phyloP scores from a whole-genome alignment of 441 rosid species.

The California macrophylla region DNA sequence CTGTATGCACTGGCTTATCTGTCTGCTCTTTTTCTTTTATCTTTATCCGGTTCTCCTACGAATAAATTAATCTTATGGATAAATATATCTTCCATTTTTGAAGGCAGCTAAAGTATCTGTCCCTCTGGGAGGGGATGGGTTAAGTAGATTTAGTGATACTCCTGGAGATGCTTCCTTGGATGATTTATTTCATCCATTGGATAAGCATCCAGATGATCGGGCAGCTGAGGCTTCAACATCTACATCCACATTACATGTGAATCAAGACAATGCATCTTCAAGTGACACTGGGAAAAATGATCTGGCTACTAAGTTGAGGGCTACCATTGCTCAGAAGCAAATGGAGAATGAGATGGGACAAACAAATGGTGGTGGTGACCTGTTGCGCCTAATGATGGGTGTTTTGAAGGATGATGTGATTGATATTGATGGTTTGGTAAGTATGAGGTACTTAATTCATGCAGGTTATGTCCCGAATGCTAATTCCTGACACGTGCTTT shows the following conservation, averaged over 20 bases:
- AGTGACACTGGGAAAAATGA: constrained; percentile 75
- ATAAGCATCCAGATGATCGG: constrained; percentile 41
- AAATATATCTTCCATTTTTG: neutral
- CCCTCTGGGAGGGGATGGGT: constrained; percentile 54
- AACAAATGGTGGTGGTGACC: constrained; percentile 71
- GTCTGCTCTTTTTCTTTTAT: neutral
- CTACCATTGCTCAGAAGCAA: constrained; percentile 87
- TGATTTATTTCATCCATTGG: constrained; percentile 81
- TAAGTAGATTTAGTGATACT: constrained; percentile 82
- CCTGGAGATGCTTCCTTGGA: constrained; percentile 96
- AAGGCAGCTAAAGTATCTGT: constrained; percentile 57
- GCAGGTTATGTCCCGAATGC: constrained; percentile 5
- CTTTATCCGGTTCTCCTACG: constrained; percentile 54
- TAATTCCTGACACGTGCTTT: constrained; percentile 14
- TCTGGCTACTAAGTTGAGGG: constrained; percentile 78
- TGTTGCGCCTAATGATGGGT: constrained; percentile 78
- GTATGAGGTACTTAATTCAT: constrained; percentile 23
- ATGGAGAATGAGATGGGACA: constrained; percentile 73
- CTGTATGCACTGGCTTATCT: neutral
- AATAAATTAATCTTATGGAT: constrained; percentile 48
- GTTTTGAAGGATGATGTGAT: constrained; percentile 85
- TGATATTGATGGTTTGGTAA: constrained; percentile 93
- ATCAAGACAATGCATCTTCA: constrained; percentile 40
- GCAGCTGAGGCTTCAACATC: constrained; percentile 70
- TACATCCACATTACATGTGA: constrained; percentile 41